These are phyloP conservation scores for Candida montana DNA, from an alignment of 805 yeast genomes.

Conservation along the genomic window DNA sequence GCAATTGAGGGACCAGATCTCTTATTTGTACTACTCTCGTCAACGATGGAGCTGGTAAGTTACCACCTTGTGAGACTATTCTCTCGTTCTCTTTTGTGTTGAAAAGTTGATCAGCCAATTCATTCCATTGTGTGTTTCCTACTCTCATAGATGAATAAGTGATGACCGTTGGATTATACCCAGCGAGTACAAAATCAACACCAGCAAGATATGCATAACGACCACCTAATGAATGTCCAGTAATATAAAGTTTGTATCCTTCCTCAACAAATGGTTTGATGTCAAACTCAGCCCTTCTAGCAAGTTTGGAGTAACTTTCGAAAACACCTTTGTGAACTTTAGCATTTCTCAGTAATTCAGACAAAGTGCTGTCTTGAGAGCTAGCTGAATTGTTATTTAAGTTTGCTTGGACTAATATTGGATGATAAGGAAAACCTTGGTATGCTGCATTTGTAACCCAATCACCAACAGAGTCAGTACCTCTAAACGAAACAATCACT, in stretches of 20 bases:
- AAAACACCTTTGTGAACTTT: neutral
- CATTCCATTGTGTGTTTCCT: slow-evolving; percentile 47
- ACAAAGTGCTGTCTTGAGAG: no score
- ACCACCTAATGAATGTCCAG: slow-evolving; percentile 79
- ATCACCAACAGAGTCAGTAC: slow-evolving; percentile 5
- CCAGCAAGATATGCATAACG: slow-evolving; percentile 63
- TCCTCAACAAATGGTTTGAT: slow-evolving; percentile 31
- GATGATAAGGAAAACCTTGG: slow-evolving; percentile 1
- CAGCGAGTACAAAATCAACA: slow-evolving; percentile 51
- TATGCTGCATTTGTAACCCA: slow-evolving; percentile 5
- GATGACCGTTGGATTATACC: slow-evolving; percentile 48
- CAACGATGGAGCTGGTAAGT: slow-evolving; percentile 25
- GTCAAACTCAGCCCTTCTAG: slow-evolving; percentile 28
- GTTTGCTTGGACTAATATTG: neutral
- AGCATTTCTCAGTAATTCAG: neutral
- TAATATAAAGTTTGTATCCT: slow-evolving; percentile 44
- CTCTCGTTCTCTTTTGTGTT: slow-evolving; percentile 30
- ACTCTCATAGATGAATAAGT: slow-evolving; percentile 63
- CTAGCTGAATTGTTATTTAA: neutral
- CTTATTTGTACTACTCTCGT: slow-evolving; percentile 52
- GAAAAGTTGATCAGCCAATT: slow-evolving; percentile 49
- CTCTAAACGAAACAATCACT: slow-evolving; percentile 4
- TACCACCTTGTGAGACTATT: slow-evolving; percentile 27
- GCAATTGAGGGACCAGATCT: slow-evolving; percentile 57
- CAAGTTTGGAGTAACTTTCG: neutral